phyloP scores from a whole-genome alignment of 495 filamentous ascomycete genomes.

The Neurospora intermedia region DNA sequence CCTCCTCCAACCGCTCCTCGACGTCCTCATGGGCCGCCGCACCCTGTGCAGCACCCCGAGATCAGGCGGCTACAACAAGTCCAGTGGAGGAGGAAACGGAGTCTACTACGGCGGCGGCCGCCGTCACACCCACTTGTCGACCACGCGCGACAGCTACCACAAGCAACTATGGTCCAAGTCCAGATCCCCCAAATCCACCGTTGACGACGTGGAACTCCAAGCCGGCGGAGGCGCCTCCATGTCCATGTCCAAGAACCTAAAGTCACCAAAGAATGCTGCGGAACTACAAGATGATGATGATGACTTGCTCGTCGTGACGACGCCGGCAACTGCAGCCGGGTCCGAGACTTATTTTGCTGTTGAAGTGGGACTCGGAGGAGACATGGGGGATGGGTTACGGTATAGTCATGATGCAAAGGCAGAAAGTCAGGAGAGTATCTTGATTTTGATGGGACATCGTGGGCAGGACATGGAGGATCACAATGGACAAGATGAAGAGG shows the following conservation, averaged over 20 bases:
- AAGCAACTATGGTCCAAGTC: neutral
- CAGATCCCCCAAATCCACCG: neutral
- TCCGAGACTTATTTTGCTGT: neutral
- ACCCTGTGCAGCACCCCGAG: neutral
- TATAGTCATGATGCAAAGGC: neutral
- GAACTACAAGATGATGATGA: neutral
- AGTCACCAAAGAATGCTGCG: neutral
- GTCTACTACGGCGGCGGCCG: neutral
- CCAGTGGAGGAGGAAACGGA: neutral
- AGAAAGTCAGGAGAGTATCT: neutral
- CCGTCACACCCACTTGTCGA: neutral
- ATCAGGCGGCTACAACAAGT: neutral
- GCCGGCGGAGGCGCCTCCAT: neutral
- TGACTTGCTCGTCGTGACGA: neutral
- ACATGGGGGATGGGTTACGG: neutral
- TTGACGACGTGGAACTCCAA: neutral
- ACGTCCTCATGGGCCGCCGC: slow-evolving; percentile 5
- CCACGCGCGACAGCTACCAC: neutral
- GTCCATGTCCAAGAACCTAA: neutral
- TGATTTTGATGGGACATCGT: neutral
- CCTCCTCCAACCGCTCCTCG: slow-evolving; percentile 32
- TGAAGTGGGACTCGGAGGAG: neutral
- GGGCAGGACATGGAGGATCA: neutral
- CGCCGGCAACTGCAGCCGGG: neutral
- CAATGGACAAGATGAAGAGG: neutral